These are phyloP conservation scores for Komagataella ulmi DNA, from an alignment of 805 yeast species.

Conservation along the genomic window DNA sequence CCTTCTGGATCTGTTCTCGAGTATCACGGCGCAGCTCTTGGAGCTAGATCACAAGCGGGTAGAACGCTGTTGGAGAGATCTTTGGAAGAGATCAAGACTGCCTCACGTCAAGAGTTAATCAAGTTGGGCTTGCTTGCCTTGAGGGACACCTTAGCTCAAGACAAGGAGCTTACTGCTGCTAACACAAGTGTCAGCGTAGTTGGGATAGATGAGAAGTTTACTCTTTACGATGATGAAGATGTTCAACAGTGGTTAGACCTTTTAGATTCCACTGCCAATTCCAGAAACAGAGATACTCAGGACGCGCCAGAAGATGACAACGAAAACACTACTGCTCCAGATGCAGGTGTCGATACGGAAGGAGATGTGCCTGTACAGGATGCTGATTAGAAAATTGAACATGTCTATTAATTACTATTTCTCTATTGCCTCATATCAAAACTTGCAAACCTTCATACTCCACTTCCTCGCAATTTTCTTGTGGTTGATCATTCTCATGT, in stretches of 20 bases:
- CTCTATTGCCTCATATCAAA: conserved; percentile 1
- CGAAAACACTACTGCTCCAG: conserved; percentile 14
- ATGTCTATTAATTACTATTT: neutral
- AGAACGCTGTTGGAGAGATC: conserved; percentile 89
- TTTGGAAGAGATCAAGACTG: conserved; percentile 49
- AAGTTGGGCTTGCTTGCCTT: conserved; percentile 81
- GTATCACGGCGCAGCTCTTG: conserved; percentile 88
- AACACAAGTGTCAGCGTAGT: conserved; percentile 90
- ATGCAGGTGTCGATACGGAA: conserved; percentile 9
- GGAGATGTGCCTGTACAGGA: conserved; percentile 2
- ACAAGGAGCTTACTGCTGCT: conserved; percentile 71
- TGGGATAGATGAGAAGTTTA: conserved; percentile 64
- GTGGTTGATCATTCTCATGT: conserved; percentile 68
- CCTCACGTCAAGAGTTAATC: conserved; percentile 59
- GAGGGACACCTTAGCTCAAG: conserved; percentile 90
- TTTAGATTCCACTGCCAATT: conserved; percentile 52
- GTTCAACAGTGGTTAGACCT: conserved; percentile 75
- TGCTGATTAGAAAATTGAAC: neutral
- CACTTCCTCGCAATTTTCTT: conserved; percentile 77
- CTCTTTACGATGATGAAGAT: conserved; percentile 73
- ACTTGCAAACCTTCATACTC: conserved; percentile 36
- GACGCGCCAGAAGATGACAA: conserved; percentile 14
- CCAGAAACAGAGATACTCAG: conserved; percentile 29
- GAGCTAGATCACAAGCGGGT: conserved; percentile 98
- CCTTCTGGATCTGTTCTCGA: conserved; percentile 93